phyloP scores from a whole-genome alignment of 495 filamentous ascomycete species.

The Lichina pygmaea region DNA sequence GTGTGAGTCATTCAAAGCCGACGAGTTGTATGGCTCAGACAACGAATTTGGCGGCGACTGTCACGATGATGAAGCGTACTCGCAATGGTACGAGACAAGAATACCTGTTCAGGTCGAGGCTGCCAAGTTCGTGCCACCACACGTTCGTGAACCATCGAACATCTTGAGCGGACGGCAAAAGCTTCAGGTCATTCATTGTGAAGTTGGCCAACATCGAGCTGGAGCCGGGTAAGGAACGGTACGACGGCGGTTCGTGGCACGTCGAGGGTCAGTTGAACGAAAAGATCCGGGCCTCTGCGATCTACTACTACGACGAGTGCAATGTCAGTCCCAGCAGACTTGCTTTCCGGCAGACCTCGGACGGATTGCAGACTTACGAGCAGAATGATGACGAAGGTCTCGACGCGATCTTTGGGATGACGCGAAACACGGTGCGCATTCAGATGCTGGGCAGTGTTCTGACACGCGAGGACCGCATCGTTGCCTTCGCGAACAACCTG shows the following conservation, averaged over 20 bases:
- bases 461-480: conserved; percentile 3
- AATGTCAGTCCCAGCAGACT: conserved; percentile 31
- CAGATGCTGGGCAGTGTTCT: conserved; percentile 15
- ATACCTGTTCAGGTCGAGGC: conserved; percentile 13
- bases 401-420: conserved; percentile 10
- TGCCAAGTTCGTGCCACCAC: conserved; percentile 5
- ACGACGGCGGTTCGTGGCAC: conserved; percentile 23
- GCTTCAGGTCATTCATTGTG: conserved; percentile 37
- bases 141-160: background rate
- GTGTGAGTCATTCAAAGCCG: background rate
- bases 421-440: conserved; percentile 5
- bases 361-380: conserved; percentile 6
- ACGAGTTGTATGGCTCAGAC: background rate
- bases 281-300: conserved; percentile 25
- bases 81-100: background rate
- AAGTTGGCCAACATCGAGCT: conserved; percentile 35
- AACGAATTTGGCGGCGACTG: background rate
- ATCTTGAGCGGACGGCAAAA: conserved; percentile 9
- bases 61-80: background rate
- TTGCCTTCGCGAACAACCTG: conserved; percentile 13
- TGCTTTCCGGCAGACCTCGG: conserved; percentile 18
- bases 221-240: conserved; percentile 25
- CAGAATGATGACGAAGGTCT: conserved; percentile 10
- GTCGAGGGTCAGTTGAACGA: conserved; percentile 29
- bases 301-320: conserved; percentile 33